Conservation (phyloP, 2,329 filamentous ascomycete genomes). For the Hortaea werneckii region DNA sequence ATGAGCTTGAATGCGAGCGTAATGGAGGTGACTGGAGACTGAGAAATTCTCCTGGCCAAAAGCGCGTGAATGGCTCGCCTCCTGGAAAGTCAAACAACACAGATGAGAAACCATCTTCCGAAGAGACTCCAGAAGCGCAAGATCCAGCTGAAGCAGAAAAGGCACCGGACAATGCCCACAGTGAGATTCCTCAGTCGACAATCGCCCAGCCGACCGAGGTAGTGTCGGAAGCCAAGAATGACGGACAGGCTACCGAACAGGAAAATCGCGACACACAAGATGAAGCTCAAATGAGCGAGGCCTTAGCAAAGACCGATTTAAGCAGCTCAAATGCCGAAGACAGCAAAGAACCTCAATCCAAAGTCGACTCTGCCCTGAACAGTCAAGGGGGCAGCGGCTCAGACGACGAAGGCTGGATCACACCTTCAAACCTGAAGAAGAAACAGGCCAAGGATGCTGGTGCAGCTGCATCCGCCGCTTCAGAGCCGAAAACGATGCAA, state of each 20-base stretch:
- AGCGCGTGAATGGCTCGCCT: conserved; percentile 60
- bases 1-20: conserved; percentile 86
- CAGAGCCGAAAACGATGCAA: conserved; percentile 58
- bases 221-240: not conserved
- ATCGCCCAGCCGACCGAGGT: not conserved
- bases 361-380: conserved; percentile 15
- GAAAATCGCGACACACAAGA: not conserved
- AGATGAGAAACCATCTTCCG: not conserved
- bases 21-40: conserved; percentile 85
- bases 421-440: conserved; percentile 79
- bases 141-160: not conserved
- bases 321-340: conserved; percentile 7
- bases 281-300: conserved; percentile 6
- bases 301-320: conserved; percentile 4
- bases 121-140: not conserved
- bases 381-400: conserved; percentile 39
- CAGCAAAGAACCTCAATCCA: not conserved
- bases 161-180: not conserved
- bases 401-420: conserved; percentile 79
- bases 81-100: conserved; percentile 31
- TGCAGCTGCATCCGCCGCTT: conserved; percentile 32
- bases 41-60: conserved; percentile 68
- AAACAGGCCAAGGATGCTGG: conserved; percentile 59
- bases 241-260: not conserved
- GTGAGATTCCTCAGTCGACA: not conserved